Conservation (phyloP, 768 basidiomycete species). For the Austroboletus eburneus region DNA sequence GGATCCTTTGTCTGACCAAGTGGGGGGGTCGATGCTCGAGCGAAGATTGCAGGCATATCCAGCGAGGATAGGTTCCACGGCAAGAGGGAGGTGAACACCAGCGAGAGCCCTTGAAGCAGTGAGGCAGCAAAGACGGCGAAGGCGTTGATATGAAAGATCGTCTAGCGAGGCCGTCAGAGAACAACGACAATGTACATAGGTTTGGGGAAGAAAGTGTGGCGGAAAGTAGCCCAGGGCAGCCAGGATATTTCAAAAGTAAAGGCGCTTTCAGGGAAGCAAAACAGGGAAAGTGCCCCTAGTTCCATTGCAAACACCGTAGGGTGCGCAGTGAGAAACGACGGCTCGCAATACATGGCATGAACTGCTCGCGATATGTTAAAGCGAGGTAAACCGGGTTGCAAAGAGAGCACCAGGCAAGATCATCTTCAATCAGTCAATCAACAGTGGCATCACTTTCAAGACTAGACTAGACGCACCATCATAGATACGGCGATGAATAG, state of each 20-base stretch:
- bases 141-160: no score
- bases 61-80: no score
- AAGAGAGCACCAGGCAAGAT: no score
- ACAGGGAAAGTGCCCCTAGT: neutral
- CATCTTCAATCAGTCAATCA: no score
- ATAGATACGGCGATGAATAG: no score
- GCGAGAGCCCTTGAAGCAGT: no score
- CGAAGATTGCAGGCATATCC: neutral
- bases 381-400: no score
- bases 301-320: neutral
- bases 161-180: neutral
- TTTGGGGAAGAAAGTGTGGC: neutral
- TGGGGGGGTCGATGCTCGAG: neutral
- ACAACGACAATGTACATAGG: neutral
- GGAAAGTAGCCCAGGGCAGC: neutral
- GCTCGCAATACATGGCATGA: no score
- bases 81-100: neutral
- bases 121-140: no score
- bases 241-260: neutral
- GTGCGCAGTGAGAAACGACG: neutral
- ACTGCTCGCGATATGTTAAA: no score
- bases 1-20: constrained; percentile 2
- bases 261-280: neutral
- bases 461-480: no score
- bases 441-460: no score